Conservation (phyloP, 2,329 filamentous ascomycete species). For the Fusarium sp. region DNA sequence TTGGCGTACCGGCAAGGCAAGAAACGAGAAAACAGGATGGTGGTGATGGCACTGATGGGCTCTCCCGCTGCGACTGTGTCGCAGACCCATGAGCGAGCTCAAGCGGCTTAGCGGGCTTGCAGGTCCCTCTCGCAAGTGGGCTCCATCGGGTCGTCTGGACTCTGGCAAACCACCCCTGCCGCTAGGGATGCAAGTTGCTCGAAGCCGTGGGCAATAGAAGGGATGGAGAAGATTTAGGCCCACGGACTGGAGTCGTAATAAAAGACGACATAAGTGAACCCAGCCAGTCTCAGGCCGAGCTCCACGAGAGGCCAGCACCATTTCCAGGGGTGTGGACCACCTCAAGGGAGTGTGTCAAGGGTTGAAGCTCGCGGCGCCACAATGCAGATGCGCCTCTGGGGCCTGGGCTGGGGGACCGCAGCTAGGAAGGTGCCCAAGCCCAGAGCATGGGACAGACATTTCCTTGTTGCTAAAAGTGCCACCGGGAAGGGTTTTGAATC, state of each 20-base stretch:
- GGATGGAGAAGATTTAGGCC: slow-evolving; percentile 45
- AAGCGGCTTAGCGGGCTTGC: slow-evolving; percentile 32
- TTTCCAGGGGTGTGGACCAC: neutral
- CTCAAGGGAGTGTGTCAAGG: slow-evolving; percentile 14
- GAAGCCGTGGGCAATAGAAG: slow-evolving; percentile 42
- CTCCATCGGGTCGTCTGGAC: slow-evolving; percentile 39
- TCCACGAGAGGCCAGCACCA: neutral
- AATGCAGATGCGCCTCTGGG: slow-evolving; percentile 24
- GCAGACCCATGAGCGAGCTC: slow-evolving; percentile 40
- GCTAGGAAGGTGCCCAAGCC: slow-evolving; percentile 30
- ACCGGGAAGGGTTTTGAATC: slow-evolving; percentile 43
- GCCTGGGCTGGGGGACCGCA: slow-evolving; percentile 23
- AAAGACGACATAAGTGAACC: neutral
- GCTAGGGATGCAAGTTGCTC: slow-evolving; percentile 41
- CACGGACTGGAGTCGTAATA: slow-evolving; percentile 43
- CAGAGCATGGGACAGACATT: slow-evolving; percentile 41
- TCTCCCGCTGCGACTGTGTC: slow-evolving; percentile 34
- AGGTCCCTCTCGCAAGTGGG: slow-evolving; percentile 32
- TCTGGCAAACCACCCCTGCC: slow-evolving; percentile 40
- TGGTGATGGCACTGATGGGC: slow-evolving; percentile 28
- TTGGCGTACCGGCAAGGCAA: slow-evolving; percentile 40
- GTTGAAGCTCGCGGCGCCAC: slow-evolving; percentile 20
- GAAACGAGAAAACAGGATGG: slow-evolving; percentile 40
- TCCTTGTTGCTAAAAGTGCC: slow-evolving; percentile 43
- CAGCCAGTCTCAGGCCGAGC: slow-evolving; percentile 30